Evolutionary conservation across 192 early-diverging fungal species (phyloP), one percentile per base, ranked within the genome.

Genomic region (Dissophora globulifera): DNA sequence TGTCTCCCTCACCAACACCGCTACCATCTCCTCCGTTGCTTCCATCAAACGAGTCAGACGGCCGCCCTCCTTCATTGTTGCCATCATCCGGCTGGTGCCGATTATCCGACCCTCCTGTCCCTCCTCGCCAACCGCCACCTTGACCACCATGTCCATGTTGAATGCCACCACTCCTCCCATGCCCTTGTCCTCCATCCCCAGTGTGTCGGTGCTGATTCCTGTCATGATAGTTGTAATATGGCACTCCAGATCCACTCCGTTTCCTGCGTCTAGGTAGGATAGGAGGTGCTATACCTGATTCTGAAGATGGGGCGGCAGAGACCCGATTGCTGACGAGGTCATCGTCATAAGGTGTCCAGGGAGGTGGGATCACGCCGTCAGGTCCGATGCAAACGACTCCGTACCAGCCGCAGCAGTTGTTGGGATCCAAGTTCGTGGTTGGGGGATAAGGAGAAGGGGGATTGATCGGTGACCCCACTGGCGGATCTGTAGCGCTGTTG

Each of bases 301-400:
- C 38, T 40, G 13, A 40, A 40, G 8, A 40, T 40, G 13, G 38
- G 43, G 12, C 15, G n/a, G 43, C 25, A 11, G 50, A 31, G 11
- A 27, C n/a, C 15, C 50, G 50, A 54, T 31, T 58, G 20, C 23
- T 62, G 22, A 64, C 58, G 26, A 74, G 22, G 22, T 74, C 70
- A 15, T 64, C 61, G 30, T 74, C 70, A 35, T 46, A 64, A 1
- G 62, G 70, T n/a, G 61, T 54, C 49, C 70, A 74, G n/a, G 61
- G 61, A 0, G 61, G 53, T 11, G 61, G 70, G 19, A 74, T 25
- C 16, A 56, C 19, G 4, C 62, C 70, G 42, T 74, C 70, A 8
- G 70, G 70, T 27, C 70, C 70, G 26, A 74, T 74, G 26, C 70
- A 64, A 10, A 74, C 70, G 8, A 74, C 62, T 9, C 61, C 70